Evolutionary conservation across 176 grass and related monocot genomes (phyloP), one percentile per base, ranked within the genome.

Genomic region (Tillandsia leiboldiana): DNA sequence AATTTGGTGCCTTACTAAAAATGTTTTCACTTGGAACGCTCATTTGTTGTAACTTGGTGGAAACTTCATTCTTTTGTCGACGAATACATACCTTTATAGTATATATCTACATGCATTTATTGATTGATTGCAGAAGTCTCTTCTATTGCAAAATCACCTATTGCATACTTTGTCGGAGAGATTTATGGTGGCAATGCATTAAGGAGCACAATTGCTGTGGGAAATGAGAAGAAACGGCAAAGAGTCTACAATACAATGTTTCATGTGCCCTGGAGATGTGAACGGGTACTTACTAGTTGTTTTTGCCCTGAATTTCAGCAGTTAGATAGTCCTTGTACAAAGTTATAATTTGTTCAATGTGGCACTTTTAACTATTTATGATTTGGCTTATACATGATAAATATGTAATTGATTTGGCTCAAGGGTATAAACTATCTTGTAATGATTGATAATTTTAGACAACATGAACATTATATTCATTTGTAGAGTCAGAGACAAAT

Each of bases 221-320:
- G 94, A 26, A 99, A 99, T 78, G 94, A 99, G 51, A 99, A 93
- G 80, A 99, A 99, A 75, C 79, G 94, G 68, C 89, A 93, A 62
- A 51, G 94, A 28, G 90, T 99, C 58, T 99, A 99, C 75, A 99
- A 93, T 79, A 93, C 84, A 50, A 93, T 99, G 94, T 99, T 99
- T 83, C 94, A 99, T 90, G 89, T 99, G 68, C 94, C 89, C 26
- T 99, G 89, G 94, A 90, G 94, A 88, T 99, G 94, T 64, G 94
- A 99, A 77, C 87, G 90, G 90, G 94, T 99, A 90, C 69, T 70
- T 68, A 13, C 11, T 12, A 65, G 29, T 65, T 65, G 8, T 65
- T 27, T 27, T 28, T 23, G 8, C 12, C 14, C 64, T 67, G 11
- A 0, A 15, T n/a, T 42, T 42, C 33, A 61, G 17, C 22, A n/a